Conservation (phyloP, 192 early-diverging fungal species). For the Coemansia sp. region DNA sequence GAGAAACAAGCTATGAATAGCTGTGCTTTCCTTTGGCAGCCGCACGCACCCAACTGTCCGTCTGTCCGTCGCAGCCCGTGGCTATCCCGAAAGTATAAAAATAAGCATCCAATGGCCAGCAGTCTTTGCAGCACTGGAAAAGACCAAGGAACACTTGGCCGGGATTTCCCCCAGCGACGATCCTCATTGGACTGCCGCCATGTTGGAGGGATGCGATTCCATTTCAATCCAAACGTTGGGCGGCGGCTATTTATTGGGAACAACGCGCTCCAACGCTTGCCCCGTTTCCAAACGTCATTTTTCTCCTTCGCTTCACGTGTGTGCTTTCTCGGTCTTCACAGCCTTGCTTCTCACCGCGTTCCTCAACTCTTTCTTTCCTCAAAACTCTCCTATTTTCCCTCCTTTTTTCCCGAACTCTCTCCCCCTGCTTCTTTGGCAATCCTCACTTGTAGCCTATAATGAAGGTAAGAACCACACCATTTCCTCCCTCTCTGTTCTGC, state of each 20-base stretch:
- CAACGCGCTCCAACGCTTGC: neutral
- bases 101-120: too few relatives aligned
- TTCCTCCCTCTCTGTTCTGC: too few relatives aligned
- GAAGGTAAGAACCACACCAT: slow-evolving; percentile 19
- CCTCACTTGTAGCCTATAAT: slow-evolving; percentile 2
- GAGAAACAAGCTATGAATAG: neutral
- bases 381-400: neutral
- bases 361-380: neutral
- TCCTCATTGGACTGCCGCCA: slow-evolving; percentile 4
- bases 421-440: slow-evolving; percentile 1
- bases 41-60: neutral
- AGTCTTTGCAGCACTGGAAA: neutral
- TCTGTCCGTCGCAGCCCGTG: neutral
- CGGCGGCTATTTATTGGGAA: slow-evolving; percentile 1
- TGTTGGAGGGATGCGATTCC: neutral
- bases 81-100: too few relatives aligned
- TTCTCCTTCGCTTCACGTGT: neutral
- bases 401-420: neutral
- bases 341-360: neutral
- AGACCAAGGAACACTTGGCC: neutral
- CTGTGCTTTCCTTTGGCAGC: neutral
- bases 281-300: slow-evolving; percentile 2
- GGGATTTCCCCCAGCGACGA: slow-evolving; percentile 2
- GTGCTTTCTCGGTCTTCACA: slow-evolving; percentile 30
- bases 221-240: slow-evolving; percentile 2